A percentile compares a stretch with the other conserved stretches of the same genome.
Conservation (phyloP, 192 early-diverging fungal species). For the Coemansia sp. region DNA sequence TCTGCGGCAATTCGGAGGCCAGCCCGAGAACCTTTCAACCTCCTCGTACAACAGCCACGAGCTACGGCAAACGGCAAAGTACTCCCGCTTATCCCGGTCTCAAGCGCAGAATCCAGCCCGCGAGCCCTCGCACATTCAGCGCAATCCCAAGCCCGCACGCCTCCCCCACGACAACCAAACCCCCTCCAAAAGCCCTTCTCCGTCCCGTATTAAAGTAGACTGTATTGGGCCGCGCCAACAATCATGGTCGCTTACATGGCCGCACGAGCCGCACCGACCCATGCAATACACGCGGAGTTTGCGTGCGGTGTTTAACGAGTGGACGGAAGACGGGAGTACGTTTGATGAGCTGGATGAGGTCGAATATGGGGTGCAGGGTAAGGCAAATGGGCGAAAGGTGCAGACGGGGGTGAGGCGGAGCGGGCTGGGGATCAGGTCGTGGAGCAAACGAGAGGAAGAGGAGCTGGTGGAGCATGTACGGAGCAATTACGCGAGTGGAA, state of each 20-base stretch:
- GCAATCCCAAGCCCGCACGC: too few relatives aligned
- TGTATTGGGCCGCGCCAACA: too few relatives aligned
- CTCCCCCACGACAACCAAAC: too few relatives aligned
- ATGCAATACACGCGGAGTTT: not conserved
- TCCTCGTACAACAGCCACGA: not conserved
- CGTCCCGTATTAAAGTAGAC: too few relatives aligned
- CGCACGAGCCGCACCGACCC: not conserved
- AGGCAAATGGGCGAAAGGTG: not conserved
- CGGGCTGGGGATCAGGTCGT: conserved; percentile 10
- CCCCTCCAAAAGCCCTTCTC: too few relatives aligned
- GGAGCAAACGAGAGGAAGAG: conserved; percentile 20
- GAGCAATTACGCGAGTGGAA: not conserved
- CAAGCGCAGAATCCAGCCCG: too few relatives aligned
- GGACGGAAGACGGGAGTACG: not conserved
- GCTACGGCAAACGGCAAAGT: not conserved
- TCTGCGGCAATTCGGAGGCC: conserved; percentile 19
- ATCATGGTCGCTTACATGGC: not conserved
- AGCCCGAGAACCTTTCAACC: conserved; percentile 16
- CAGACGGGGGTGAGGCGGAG: not conserved
- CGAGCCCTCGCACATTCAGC: too few relatives aligned
- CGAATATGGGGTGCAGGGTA: too few relatives aligned
- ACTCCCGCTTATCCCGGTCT: not conserved
- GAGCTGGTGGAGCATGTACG: conserved; percentile 9
- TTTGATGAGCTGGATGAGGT: not conserved
- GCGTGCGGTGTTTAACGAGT: not conserved